Percentiles rank a stretch among this genome's conserved stretches.
Conservation (phyloP, 495 filamentous ascomycete species). For the Aspergillus incahuasiensis region DNA sequence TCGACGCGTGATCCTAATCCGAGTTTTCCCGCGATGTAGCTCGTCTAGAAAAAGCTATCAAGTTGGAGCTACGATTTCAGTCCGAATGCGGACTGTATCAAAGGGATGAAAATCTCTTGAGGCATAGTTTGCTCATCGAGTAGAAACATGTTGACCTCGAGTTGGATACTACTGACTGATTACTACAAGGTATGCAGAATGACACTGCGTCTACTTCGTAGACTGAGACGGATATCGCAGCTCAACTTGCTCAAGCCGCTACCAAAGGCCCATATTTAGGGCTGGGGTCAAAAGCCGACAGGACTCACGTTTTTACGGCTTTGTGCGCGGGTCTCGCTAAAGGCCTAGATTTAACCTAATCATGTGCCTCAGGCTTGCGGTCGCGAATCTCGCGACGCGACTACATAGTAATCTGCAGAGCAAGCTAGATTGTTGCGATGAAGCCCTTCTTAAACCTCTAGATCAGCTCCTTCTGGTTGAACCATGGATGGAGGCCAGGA, state of each 20-base stretch:
- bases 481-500: slow-evolving; percentile 14
- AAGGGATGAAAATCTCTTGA: neutral
- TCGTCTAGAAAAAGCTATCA: neutral
- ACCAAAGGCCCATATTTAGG: slow-evolving; percentile 2
- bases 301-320: neutral
- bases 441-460: too few species aligned
- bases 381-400: neutral
- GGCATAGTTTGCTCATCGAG: too few species aligned
- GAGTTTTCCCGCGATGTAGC: neutral
- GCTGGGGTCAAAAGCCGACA: neutral
- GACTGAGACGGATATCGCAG: neutral
- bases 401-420: neutral
- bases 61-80: too few species aligned
- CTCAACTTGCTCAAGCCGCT: neutral
- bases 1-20: neutral
- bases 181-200: too few species aligned
- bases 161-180: neutral
- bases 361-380: slow-evolving; percentile 2
- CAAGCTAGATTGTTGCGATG: too few species aligned
- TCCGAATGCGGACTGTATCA: too few species aligned
- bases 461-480: neutral
- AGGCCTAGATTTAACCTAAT: slow-evolving; percentile 6
- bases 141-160: neutral
- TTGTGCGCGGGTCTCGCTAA: slow-evolving; percentile 13
- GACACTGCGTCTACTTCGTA: too few species aligned